Percentiles rank a stretch among this genome's conserved stretches.
Evolutionary conservation across 257 asterid genomes (phyloP).

Genomic region (Solanum ossicruentum): DNA sequence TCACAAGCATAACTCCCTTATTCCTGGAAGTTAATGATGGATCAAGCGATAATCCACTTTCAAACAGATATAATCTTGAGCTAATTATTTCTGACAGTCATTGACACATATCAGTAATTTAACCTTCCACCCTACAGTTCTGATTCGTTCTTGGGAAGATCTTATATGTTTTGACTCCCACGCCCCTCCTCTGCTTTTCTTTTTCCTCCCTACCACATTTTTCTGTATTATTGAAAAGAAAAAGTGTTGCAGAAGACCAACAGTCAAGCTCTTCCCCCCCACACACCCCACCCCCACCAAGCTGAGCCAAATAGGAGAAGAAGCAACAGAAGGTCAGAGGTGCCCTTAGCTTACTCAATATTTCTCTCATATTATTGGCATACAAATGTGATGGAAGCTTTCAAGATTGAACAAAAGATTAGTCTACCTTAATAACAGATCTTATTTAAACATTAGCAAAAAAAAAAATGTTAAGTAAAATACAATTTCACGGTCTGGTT

Average conservation of each 20-base stretch:
- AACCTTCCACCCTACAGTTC: background rate
- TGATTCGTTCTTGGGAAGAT: background rate
- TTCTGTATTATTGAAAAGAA: background rate
- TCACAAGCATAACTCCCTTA: background rate
- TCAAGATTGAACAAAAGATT: background rate
- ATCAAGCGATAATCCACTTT: background rate
- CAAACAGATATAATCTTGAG: background rate
- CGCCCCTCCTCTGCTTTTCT: background rate
- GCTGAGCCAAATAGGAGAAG: background rate
- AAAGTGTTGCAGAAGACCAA: background rate
- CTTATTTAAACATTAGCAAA: background rate
- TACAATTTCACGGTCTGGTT: background rate
- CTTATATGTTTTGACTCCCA: background rate
- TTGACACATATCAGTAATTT: background rate
- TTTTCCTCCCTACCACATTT: background rate
- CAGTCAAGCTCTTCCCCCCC: background rate
- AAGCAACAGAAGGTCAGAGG: background rate
- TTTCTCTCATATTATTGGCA: background rate
- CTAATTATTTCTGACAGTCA: background rate
- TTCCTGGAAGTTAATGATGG: background rate
- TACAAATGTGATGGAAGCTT: background rate
- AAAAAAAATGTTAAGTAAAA: too few relatives aligned
- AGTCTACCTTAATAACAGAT: background rate
- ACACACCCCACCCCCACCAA: background rate
- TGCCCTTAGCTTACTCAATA: background rate